Percentiles rank a stretch among this genome's conserved stretches.
These are phyloP conservation scores for Ambrosia hybrid DNA, from an alignment of 140 eudicot genomes.

Conservation along the genomic window DNA sequence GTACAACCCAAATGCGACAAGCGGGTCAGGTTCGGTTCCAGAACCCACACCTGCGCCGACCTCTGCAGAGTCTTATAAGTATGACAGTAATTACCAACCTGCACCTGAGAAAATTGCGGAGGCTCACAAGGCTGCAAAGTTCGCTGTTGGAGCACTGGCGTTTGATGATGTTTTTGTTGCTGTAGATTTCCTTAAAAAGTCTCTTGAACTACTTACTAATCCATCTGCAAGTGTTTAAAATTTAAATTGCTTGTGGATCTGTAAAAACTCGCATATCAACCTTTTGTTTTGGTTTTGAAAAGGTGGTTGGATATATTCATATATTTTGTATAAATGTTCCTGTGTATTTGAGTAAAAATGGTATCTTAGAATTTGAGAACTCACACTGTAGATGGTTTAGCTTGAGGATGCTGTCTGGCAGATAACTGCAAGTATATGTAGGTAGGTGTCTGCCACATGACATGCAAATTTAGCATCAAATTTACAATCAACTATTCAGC, in stretches of 20 bases:
- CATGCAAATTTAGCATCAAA: not conserved
- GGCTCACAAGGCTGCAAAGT: slow-evolving; percentile 95
- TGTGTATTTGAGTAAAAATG: slow-evolving; percentile 18
- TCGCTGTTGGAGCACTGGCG: slow-evolving; percentile 96
- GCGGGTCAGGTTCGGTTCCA: slow-evolving; percentile 40
- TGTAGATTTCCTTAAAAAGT: slow-evolving; percentile 75
- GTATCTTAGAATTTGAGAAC: not conserved
- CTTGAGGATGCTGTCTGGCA: not conserved
- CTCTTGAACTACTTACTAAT: slow-evolving; percentile 82
- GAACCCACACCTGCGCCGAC: slow-evolving; percentile 34
- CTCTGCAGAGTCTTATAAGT: slow-evolving; percentile 47
- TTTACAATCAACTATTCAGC: not conserved
- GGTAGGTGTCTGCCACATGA: not conserved
- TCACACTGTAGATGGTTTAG: not conserved
- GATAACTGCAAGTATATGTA: not conserved
- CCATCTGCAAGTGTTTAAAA: slow-evolving; percentile 57
- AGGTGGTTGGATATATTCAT: slow-evolving; percentile 27
- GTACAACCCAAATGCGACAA: slow-evolving; percentile 43
- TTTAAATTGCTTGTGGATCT: slow-evolving; percentile 37
- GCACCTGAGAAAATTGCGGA: slow-evolving; percentile 86
- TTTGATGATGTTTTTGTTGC: slow-evolving; percentile 90
- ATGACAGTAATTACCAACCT: slow-evolving; percentile 88
- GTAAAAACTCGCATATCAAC: not conserved
- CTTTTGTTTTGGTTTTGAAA: slow-evolving; percentile 22
- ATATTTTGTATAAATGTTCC: not conserved